These are phyloP conservation scores for Aspergillus caelatus DNA, from an alignment of 2,329 filamentous ascomycete genomes.

Conservation along the genomic window DNA sequence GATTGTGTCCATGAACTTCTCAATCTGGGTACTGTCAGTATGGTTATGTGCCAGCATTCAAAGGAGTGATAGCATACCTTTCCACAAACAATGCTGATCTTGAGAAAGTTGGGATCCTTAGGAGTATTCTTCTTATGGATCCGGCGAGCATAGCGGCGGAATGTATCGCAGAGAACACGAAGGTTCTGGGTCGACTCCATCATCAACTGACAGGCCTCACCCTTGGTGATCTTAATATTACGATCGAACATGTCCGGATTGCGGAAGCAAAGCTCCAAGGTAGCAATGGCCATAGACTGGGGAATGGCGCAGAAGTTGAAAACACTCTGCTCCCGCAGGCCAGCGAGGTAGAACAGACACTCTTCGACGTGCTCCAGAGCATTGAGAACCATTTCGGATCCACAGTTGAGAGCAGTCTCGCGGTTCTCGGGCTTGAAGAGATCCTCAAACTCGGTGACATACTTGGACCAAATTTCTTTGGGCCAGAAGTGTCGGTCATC, in stretches of 20 bases:
- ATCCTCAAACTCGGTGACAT: conserved; percentile 87
- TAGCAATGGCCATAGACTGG: conserved; percentile 96
- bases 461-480: conserved; percentile 94
- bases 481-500: conserved; percentile 94
- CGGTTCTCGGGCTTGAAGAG: conserved; percentile 81
- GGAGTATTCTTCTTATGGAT: conserved; percentile 96
- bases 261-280: conserved; percentile 86
- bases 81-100: conserved; percentile 87
- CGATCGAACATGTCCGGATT: conserved; percentile 83
- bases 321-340: conserved; percentile 90
- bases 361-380: conserved; percentile 85
- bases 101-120: conserved; percentile 88
- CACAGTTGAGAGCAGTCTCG: conserved; percentile 77
- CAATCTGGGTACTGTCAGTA: conserved; percentile 61
- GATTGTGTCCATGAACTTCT: conserved; percentile 92
- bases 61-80: conserved; percentile 61
- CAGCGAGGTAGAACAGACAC: conserved; percentile 97
- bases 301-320: conserved; percentile 99
- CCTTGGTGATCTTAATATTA: conserved; percentile 96
- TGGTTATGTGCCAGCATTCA: background rate
- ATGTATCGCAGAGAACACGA: conserved; percentile 76
- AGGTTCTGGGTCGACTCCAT: conserved; percentile 90
- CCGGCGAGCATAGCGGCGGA: conserved; percentile 73
- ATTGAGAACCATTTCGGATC: conserved; percentile 92
- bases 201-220: conserved; percentile 90